Conservation (phyloP, 345 rosid genomes). For the Camelina neglecta region DNA sequence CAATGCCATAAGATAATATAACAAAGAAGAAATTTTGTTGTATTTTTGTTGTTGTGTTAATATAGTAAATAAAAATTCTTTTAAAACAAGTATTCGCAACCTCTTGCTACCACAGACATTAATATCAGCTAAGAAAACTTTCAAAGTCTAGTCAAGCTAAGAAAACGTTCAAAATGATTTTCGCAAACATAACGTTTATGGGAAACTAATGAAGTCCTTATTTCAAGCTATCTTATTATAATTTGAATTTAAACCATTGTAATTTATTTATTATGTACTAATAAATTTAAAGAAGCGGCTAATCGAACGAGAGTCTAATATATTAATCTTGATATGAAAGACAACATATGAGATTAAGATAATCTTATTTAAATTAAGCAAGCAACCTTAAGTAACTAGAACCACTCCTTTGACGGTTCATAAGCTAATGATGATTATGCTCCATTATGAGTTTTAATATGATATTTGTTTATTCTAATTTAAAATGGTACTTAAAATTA, state of each 20-base stretch:
- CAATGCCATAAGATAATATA: too few relatives aligned
- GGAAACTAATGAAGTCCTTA: too few relatives aligned
- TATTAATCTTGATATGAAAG: slow-evolving; percentile 26
- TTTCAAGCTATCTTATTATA: not conserved
- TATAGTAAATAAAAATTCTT: too few relatives aligned
- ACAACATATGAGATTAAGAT: slow-evolving; percentile 35
- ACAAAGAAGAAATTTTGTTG: too few relatives aligned
- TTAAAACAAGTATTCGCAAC: too few relatives aligned
- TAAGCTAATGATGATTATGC: slow-evolving; percentile 44
- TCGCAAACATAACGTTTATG: too few relatives aligned
- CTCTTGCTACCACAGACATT: too few relatives aligned
- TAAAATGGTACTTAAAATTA: slow-evolving; percentile 22
- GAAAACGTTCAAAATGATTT: too few relatives aligned
- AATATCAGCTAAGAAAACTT: too few relatives aligned
- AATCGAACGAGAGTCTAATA: slow-evolving; percentile 14
- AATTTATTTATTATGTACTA: not conserved
- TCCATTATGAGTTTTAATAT: slow-evolving; percentile 40
- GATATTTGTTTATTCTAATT: slow-evolving; percentile 14
- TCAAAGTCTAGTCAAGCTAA: too few relatives aligned
- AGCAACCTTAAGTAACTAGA: slow-evolving; percentile 37
- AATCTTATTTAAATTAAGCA: slow-evolving; percentile 29
- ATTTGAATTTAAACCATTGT: not conserved
- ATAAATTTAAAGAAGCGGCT: slow-evolving; percentile 24
- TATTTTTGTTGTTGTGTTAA: too few relatives aligned
- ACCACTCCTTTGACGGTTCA: slow-evolving; percentile 48